phyloP scores from a whole-genome alignment of 2,329 filamentous ascomycete species.

The Cercospora sojina region DNA sequence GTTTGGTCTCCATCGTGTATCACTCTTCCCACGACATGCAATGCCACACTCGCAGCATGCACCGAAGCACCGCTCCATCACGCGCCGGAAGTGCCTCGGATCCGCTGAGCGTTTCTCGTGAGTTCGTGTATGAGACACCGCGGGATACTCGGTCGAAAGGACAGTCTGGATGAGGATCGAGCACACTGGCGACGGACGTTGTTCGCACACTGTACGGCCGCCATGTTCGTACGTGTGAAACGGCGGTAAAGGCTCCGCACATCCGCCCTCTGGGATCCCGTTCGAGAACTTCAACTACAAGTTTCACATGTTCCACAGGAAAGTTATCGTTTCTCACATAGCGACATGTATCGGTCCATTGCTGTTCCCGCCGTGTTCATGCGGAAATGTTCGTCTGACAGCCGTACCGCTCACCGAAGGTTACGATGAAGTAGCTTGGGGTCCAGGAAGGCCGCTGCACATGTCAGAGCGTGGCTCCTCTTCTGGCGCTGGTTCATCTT shows the following conservation, averaged over 20 bases:
- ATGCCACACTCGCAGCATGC: not conserved
- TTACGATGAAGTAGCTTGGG: not conserved
- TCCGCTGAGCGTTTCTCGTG: not conserved
- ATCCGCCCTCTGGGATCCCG: not conserved
- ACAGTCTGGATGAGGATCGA: not conserved
- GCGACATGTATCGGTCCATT: not conserved
- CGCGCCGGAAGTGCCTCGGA: not conserved
- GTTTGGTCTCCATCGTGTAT: not conserved
- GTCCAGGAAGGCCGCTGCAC: not conserved
- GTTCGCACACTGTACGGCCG: not conserved
- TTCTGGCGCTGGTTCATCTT: not conserved
- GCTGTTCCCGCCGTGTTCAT: no score
- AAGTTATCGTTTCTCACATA: not conserved
- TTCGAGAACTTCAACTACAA: not conserved
- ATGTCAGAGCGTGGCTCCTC: not conserved
- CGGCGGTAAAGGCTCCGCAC: not conserved
- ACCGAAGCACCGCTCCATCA: not conserved
- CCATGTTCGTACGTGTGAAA: not conserved
- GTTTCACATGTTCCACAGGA: no score
- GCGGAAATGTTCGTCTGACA: no score
- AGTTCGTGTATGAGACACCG: not conserved
- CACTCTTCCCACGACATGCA: not conserved
- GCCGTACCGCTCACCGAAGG: not conserved
- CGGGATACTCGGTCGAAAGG: not conserved
- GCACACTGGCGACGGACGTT: not conserved